A percentile compares a stretch with the other conserved stretches of the same genome.
Evolutionary conservation across 768 basidiomycete genomes (phyloP).

Genomic region (Auricularia heimuer): DNA sequence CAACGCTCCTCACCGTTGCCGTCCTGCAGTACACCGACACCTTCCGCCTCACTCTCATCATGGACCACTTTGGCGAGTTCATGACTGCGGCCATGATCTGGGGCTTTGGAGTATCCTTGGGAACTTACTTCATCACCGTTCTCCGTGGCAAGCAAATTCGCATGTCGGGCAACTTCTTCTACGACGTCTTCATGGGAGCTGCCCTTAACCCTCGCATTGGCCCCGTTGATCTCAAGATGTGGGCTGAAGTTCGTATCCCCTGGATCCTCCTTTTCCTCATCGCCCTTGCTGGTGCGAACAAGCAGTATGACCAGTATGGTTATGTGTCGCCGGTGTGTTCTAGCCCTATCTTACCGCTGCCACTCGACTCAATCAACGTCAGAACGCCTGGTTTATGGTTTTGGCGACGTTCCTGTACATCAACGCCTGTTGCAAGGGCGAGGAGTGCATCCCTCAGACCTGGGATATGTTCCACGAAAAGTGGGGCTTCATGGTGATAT

Average conservation of each 20-base stretch:
- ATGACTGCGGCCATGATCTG: constrained; percentile 95
- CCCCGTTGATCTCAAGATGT: constrained; percentile 93
- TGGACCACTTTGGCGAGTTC: constrained; percentile 91
- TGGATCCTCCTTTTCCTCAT: constrained; percentile 96
- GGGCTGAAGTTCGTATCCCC: constrained; percentile 92
- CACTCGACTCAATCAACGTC: neutral
- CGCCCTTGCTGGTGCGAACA: constrained; percentile 84
- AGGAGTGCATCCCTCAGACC: constrained; percentile 91
- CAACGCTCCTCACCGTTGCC: constrained; percentile 66
- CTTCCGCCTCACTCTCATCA: constrained; percentile 89
- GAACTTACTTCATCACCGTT: constrained; percentile 72
- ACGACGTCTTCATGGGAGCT: constrained; percentile 97
- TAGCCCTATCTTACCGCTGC: neutral
- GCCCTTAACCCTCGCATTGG: constrained; percentile 89
- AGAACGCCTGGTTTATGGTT: constrained; percentile 98
- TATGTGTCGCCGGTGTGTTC: constrained; percentile 80
- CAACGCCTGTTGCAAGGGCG: constrained; percentile 92
- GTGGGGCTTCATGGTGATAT: constrained; percentile 97
- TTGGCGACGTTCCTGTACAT: constrained; percentile 93
- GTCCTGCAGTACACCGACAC: constrained; percentile 67
- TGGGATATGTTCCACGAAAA: constrained; percentile 99
- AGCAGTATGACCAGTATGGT: constrained; percentile 88
- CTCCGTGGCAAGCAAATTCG: constrained; percentile 72
- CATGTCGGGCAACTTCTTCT: constrained; percentile 92
- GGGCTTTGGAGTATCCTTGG: constrained; percentile 72